Percentiles rank a stretch among this genome's conserved stretches.
phyloP scores from a whole-genome alignment of 352 stramenopile genomes.

The Globisporangium camurandrum region DNA sequence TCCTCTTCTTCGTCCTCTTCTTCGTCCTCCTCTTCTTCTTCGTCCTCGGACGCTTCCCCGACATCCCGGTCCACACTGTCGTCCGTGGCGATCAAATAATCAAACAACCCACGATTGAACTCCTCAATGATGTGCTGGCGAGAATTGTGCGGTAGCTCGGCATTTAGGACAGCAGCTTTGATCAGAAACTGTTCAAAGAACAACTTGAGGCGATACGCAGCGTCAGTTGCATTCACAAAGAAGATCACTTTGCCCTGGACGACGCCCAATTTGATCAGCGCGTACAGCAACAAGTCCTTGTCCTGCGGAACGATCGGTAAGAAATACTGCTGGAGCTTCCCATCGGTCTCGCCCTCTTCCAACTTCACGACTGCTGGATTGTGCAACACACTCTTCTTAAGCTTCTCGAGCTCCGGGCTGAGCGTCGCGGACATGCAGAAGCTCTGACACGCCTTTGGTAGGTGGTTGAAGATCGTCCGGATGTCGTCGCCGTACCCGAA shows the following conservation, averaged over 20 bases:
- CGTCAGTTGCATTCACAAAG: slow-evolving; percentile 97
- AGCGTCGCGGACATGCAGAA: slow-evolving; percentile 98
- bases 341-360: slow-evolving; percentile 87
- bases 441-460: slow-evolving; percentile 97
- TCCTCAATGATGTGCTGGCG: slow-evolving; percentile 95
- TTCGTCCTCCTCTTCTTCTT: slow-evolving; percentile 63
- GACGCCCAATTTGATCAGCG: slow-evolving; percentile 97
- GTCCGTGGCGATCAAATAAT: slow-evolving; percentile 99
- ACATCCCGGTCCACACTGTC: slow-evolving; percentile 90
- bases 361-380: slow-evolving; percentile 96
- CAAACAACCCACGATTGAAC: slow-evolving; percentile 96
- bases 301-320: slow-evolving; percentile 82
- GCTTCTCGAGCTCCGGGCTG: slow-evolving; percentile 92
- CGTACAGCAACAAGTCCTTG: slow-evolving; percentile 97
- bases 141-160: slow-evolving; percentile 96
- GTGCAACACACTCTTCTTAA: slow-evolving; percentile 97
- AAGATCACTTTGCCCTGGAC: slow-evolving; percentile 97
- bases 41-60: slow-evolving; percentile 48
- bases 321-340: slow-evolving; percentile 95
- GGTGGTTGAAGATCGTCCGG: slow-evolving; percentile 87
- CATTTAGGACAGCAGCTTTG: slow-evolving; percentile 97
- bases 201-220: slow-evolving; percentile 95
- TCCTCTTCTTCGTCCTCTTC: slow-evolving; percentile 46
- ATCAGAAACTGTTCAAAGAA: slow-evolving; percentile 99
- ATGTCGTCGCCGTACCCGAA: slow-evolving; percentile 95